A percentile compares a stretch with the other conserved stretches of the same genome.
phyloP scores from a whole-genome alignment of 331 rosid genomes.

The Malus hybrid region DNA sequence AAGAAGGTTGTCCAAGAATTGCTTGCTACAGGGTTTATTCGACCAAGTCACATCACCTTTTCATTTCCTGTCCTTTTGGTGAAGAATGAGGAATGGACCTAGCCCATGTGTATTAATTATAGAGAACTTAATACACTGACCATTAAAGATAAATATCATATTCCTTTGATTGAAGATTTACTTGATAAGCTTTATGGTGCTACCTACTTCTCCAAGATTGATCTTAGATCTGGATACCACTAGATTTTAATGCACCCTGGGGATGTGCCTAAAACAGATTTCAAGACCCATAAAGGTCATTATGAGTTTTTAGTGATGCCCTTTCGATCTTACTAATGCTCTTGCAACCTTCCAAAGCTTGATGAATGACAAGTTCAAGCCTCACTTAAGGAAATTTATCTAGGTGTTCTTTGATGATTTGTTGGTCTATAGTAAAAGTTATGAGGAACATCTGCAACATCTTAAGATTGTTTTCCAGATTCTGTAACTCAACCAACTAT shows the following conservation, averaged over 20 bases:
- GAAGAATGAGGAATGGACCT: neutral
- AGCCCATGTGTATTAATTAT: neutral
- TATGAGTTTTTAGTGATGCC: too few species aligned
- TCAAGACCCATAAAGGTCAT: too few species aligned
- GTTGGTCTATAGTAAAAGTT: too few species aligned
- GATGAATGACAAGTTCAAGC: too few species aligned
- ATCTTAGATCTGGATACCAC: neutral
- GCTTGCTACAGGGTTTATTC: neutral
- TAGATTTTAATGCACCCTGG: neutral
- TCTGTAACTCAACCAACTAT: too few species aligned
- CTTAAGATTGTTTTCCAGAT: too few species aligned
- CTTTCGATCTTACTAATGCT: too few species aligned
- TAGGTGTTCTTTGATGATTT: too few species aligned
- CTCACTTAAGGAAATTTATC: too few species aligned
- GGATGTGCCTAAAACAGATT: too few species aligned
- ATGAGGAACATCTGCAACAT: too few species aligned
- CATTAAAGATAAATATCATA: neutral
- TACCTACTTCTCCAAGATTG: neutral
- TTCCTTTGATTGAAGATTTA: neutral
- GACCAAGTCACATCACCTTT: neutral
- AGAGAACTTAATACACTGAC: neutral
- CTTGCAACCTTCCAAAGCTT: too few species aligned
- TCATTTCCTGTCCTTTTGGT: neutral
- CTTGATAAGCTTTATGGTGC: neutral
- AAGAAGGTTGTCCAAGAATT: neutral